These are phyloP conservation scores for Aurantiochytrium sp. DNA, from an alignment of 108 stramenopile genomes.

Conservation along the genomic window DNA sequence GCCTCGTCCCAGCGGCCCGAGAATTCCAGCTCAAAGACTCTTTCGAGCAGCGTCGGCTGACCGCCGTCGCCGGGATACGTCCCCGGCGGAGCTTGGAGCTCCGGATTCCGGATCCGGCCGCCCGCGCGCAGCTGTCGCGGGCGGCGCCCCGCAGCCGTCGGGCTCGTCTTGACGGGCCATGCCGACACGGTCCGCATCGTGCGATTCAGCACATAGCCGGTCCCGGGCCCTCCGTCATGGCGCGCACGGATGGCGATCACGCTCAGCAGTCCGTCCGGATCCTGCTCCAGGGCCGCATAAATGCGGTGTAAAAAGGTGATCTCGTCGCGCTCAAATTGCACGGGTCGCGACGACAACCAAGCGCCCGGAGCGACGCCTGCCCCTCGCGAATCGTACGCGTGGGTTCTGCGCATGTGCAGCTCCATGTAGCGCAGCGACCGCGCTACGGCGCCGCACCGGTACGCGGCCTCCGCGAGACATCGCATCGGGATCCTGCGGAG, in stretches of 20 bases:
- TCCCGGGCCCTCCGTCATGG: conserved; percentile 28
- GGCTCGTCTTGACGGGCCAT: neutral
- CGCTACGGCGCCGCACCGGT: neutral
- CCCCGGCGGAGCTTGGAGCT: neutral
- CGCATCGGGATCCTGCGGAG: neutral
- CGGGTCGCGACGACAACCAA: neutral
- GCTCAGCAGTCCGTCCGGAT: conserved; percentile 29
- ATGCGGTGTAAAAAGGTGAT: conserved; percentile 26
- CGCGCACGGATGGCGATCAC: conserved; percentile 20
- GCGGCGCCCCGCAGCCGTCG: neutral
- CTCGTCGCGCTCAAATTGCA: conserved; percentile 16
- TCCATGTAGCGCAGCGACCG: neutral
- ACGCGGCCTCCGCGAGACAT: conserved; percentile 14
- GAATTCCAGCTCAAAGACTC: neutral
- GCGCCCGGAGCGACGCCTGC: neutral
- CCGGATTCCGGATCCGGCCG: neutral
- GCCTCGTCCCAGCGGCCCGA: neutral
- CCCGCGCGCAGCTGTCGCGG: neutral
- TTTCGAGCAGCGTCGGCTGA: neutral
- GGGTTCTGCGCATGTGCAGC: neutral
- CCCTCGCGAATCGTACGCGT: neutral
- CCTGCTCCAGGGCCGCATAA: conserved; percentile 5
- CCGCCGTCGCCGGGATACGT: neutral
- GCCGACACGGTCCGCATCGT: neutral
- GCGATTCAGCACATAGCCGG: neutral